Conservation (phyloP, 768 basidiomycete species). For the Galerina sulciceps region DNA sequence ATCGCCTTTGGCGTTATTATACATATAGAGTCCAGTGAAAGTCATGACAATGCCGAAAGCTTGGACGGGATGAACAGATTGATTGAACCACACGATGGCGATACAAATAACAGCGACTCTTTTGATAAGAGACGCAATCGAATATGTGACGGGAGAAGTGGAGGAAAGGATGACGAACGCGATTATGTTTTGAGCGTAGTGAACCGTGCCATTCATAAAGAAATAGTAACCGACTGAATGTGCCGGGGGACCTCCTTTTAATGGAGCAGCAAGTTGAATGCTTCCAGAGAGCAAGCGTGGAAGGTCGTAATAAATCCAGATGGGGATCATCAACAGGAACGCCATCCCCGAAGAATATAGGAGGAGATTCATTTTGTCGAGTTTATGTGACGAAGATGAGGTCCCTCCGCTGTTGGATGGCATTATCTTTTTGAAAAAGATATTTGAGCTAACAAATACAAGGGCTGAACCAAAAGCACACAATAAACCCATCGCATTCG, state of each 20-base stretch:
- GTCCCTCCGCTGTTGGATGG: conserved; percentile 57
- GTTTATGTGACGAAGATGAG: conserved; percentile 60
- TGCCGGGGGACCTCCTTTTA: conserved; percentile 45
- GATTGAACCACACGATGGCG: conserved; percentile 96
- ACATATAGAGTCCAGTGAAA: conserved; percentile 91
- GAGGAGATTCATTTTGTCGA: conserved; percentile 96
- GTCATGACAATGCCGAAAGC: conserved; percentile 90
- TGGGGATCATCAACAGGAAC: conserved; percentile 93
- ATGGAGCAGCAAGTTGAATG: conserved; percentile 43
- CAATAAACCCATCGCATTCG: conserved; percentile 84
- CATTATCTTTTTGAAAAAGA: conserved; percentile 99
- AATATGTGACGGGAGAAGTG: conserved; percentile 98
- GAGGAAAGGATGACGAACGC: conserved; percentile 96
- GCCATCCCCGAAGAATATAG: conserved; percentile 95
- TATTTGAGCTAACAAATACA: conserved; percentile 97
- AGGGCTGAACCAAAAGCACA: conserved; percentile 97
- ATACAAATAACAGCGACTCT: conserved; percentile 98
- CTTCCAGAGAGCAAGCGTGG: conserved; percentile 59
- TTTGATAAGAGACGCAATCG: conserved; percentile 97
- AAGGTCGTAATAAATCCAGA: conserved; percentile 92
- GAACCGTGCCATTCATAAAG: conserved; percentile 92
- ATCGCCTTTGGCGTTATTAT: conserved; percentile 92
- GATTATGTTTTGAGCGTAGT: conserved; percentile 97
- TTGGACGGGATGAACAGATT: conserved; percentile 82
- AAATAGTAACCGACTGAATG: conserved; percentile 83